Evolutionary conservation across 2,329 filamentous ascomycete genomes (phyloP), one percentile per base, ranked within the genome.

Genomic region (Pseudocercospora crystallina): DNA sequence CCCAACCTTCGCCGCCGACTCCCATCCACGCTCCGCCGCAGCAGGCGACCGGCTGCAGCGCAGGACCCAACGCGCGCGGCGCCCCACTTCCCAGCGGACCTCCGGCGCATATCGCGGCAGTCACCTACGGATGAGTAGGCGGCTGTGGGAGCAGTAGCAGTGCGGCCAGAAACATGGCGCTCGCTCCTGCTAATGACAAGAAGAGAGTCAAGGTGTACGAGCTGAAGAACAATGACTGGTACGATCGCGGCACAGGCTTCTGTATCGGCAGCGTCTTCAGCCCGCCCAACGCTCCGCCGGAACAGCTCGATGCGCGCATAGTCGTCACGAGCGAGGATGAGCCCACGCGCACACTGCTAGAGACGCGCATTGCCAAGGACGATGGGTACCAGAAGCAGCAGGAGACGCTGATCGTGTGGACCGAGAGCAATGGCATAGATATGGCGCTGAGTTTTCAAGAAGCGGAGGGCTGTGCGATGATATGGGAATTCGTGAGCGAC

Each of bases 381-480:
- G 92, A 97, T 81, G 88, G 89, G 53, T 97, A 97, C 69, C 91
- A 97, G 74, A 96, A 96, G 73, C 94, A 99, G 72, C 92, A 97
- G 86, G 92, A 97, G 71, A 99, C 94, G 3, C 82, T 99, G 54
- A 97, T 99, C 56, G 91, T 99, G 54, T 99, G 94, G 94, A 96
- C 92, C 34, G 94, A 97, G 69, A 82, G 84, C 53, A 94, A 85
- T 73, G 87, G 87, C 51, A 84, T 91, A 49, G 94, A 99, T 69
- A 97, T 99, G 94, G 94, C 94, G 37, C 80, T 99, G 57, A 96
- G 91, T 69, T 99, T 99, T 66, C 94, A 99, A 71, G 94, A 99
- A 74, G 87, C 91, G 2, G 94, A 97, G 61, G 94, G 92, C 39
- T 99, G 94, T 72, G 83, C 88, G 14, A 79, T 85, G 57, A 96